Conservation (phyloP, 805 yeast genomes). For the Wickerhamomyces canadensis region DNA sequence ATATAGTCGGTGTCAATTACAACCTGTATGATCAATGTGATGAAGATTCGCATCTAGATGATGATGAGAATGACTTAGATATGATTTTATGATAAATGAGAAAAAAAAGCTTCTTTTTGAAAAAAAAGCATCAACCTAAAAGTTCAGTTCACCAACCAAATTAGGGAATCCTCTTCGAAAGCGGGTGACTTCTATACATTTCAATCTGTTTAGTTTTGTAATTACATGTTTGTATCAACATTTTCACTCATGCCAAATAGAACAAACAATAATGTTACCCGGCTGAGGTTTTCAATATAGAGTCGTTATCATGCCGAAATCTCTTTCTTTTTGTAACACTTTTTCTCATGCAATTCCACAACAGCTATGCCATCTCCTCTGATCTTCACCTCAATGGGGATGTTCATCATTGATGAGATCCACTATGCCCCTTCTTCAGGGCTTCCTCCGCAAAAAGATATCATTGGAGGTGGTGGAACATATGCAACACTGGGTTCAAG, state of each 20-base stretch:
- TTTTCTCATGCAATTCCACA: no score
- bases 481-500: conserved; percentile 75
- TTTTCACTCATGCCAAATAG: no score
- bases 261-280: no score
- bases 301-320: no score
- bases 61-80: conserved; percentile 17
- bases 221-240: no score
- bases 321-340: no score
- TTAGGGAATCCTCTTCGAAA: no score
- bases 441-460: conserved; percentile 34
- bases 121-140: neutral
- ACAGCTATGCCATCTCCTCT: conserved; percentile 2
- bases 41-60: conserved; percentile 19
- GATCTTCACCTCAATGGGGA: conserved; percentile 67
- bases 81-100: conserved; percentile 11
- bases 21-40: conserved; percentile 19
- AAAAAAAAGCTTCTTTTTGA: no score
- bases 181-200: no score
- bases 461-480: conserved; percentile 90
- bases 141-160: no score
- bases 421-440: conserved; percentile 37
- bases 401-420: conserved; percentile 88
- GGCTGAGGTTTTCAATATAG: no score
- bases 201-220: no score
- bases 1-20: conserved; percentile 21